These are phyloP conservation scores for Neofusicoccum ribis DNA, from an alignment of 2,329 filamentous ascomycete genomes.

Conservation along the genomic window DNA sequence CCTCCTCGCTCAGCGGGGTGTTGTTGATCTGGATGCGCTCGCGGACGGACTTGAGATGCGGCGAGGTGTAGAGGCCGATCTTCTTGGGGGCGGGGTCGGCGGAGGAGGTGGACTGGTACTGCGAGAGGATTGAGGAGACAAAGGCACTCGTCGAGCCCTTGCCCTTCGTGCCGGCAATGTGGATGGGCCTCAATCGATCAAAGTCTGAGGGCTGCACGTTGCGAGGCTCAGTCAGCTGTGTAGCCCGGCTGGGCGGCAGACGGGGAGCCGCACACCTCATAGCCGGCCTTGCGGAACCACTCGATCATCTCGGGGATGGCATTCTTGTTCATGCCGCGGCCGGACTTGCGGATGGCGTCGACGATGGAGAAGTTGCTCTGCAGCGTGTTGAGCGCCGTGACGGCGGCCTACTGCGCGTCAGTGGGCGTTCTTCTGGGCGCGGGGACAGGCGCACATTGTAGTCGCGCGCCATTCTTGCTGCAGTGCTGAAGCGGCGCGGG, in stretches of 20 bases:
- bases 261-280: conserved; percentile 58
- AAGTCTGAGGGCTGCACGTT: conserved; percentile 60
- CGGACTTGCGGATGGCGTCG: conserved; percentile 74
- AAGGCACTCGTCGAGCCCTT: conserved; percentile 89
- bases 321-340: conserved; percentile 68
- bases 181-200: conserved; percentile 64
- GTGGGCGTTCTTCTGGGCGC: background rate
- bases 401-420: conserved; percentile 57
- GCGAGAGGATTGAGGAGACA: conserved; percentile 73
- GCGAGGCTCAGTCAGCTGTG: background rate
- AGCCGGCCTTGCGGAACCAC: conserved; percentile 75
- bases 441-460: conserved; percentile 21
- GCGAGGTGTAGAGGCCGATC: conserved; percentile 81
- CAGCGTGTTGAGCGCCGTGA: conserved; percentile 71
- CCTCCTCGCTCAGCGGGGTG: conserved; percentile 63
- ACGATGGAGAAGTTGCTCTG: conserved; percentile 79
- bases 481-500: conserved; percentile 1
- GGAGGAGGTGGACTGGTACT: conserved; percentile 52
- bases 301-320: conserved; percentile 80
- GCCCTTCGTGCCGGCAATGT: conserved; percentile 91
- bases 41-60: conserved; percentile 78
- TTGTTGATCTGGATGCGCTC: conserved; percentile 84
- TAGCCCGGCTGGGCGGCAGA: background rate
- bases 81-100: conserved; percentile 46
- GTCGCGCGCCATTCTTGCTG: conserved; percentile 22